phyloP scores from a whole-genome alignment of 2,329 filamentous ascomycete species.

The Botrytis cinerea region DNA sequence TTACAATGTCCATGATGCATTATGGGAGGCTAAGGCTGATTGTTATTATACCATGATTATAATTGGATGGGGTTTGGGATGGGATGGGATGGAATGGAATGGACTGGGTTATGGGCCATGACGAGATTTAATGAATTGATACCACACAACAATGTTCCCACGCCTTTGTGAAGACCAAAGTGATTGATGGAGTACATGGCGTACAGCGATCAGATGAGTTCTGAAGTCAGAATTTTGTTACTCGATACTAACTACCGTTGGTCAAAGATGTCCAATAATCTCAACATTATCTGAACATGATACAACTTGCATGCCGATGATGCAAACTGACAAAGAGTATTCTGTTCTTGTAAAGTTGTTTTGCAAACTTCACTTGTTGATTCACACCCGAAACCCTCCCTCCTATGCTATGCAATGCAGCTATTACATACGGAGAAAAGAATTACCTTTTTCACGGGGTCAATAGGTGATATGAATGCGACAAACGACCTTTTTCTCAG shows the following conservation, averaged over 20 bases:
- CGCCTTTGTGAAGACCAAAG: neutral
- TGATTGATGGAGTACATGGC: neutral
- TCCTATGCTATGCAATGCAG: no score
- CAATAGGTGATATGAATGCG: neutral
- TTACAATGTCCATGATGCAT: no score
- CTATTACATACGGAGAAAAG: no score
- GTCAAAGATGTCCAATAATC: neutral
- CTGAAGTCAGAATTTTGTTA: neutral
- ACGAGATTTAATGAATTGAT: neutral
- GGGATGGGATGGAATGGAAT: neutral
- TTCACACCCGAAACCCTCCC: rapidly evolving
- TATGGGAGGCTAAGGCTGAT: neutral
- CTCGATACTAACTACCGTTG: neutral
- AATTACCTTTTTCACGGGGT: neutral
- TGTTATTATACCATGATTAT: slow-evolving; percentile 3
- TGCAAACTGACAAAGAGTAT: neutral
- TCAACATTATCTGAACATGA: neutral
- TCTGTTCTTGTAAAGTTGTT: neutral
- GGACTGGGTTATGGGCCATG: neutral
- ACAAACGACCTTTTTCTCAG: no score
- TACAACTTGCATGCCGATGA: neutral
- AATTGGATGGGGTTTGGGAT: neutral
- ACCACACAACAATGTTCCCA: neutral
- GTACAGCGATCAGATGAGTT: no score
- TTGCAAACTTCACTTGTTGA: neutral